Evolutionary conservation across 2,329 filamentous ascomycete genomes (phyloP).

Genomic region (Gnomoniopsis sp.): DNA sequence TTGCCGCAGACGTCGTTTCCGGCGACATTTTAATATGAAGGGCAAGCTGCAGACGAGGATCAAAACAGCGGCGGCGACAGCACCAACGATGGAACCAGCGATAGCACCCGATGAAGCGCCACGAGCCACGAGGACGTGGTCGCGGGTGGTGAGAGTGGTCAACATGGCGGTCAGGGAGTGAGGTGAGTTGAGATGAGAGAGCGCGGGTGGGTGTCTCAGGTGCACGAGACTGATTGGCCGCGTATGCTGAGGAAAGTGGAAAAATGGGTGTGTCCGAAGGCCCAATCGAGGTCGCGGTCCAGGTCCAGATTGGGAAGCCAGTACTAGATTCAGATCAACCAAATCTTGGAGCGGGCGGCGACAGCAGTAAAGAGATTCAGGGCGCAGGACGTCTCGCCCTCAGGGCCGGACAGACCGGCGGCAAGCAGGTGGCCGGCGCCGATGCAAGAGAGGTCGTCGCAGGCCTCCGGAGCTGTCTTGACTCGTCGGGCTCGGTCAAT

Average conservation of each 20-base stretch:
- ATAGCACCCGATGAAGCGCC: conserved; percentile 25
- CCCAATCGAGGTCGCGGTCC: background rate
- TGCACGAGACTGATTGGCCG: conserved; percentile 3
- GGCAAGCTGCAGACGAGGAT: conserved; percentile 30
- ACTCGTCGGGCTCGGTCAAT: too few relatives aligned
- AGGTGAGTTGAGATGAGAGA: background rate
- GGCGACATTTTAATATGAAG: conserved; percentile 29
- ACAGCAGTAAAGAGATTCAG: too few relatives aligned
- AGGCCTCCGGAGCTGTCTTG: too few relatives aligned
- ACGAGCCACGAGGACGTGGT: conserved; percentile 18
- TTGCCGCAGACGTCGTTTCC: conserved; percentile 18
- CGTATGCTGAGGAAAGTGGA: background rate
- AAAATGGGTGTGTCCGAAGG: background rate
- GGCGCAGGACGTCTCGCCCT: too few relatives aligned
- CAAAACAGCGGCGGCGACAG: conserved; percentile 26
- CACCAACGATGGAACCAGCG: conserved; percentile 32
- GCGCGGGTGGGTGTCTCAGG: conserved; percentile 12
- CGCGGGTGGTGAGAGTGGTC: conserved; percentile 5
- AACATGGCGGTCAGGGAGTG: conserved; percentile 9
- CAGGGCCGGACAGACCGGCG: too few relatives aligned
- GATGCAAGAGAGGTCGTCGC: too few relatives aligned
- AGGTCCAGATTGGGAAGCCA: too few relatives aligned
- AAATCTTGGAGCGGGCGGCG: too few relatives aligned
- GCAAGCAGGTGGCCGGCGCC: too few relatives aligned
- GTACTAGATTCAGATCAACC: too few relatives aligned